Percentiles rank a stretch among this genome's conserved stretches.
These are phyloP conservation scores for Puccinia coronata DNA, from an alignment of 1,284 basidiomycete species.

Conservation along the genomic window DNA sequence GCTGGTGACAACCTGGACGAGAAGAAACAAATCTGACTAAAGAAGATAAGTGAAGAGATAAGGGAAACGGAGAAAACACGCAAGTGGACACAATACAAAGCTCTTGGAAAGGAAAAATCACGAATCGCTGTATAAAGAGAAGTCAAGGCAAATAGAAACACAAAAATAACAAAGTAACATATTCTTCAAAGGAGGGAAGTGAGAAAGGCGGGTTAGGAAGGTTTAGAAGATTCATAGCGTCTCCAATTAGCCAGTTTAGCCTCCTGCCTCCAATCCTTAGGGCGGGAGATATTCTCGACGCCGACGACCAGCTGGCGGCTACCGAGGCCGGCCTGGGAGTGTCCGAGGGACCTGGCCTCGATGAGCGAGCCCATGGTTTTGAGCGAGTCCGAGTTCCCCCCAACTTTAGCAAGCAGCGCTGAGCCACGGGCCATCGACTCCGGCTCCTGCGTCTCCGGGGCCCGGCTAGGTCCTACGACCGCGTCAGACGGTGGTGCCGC, in stretches of 20 bases:
- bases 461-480: neutral
- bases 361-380: constrained; percentile 26
- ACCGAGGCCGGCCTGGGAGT: constrained; percentile 26
- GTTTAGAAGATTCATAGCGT: constrained; percentile 19
- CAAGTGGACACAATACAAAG: too few relatives aligned
- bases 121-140: neutral
- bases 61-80: neutral
- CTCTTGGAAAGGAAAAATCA: neutral
- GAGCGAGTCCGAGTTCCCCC: neutral
- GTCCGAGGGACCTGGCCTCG: constrained; percentile 15
- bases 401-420: constrained; percentile 23
- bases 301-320: constrained; percentile 26
- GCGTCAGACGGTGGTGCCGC: neutral
- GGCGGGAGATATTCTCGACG: constrained; percentile 22
- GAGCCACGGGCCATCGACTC: constrained; percentile 22
- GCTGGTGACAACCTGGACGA: too few relatives aligned
- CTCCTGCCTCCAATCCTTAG: constrained; percentile 36
- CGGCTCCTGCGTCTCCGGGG: neutral
- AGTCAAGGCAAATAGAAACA: neutral
- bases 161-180: too few relatives aligned
- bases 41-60: too few relatives aligned
- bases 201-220: neutral
- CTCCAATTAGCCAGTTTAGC: constrained; percentile 31
- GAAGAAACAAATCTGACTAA: too few relatives aligned
- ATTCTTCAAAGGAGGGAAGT: neutral